These are phyloP conservation scores for Trichothecium sympodiale DNA, from an alignment of 2,329 filamentous ascomycete species.

Conservation along the genomic window DNA sequence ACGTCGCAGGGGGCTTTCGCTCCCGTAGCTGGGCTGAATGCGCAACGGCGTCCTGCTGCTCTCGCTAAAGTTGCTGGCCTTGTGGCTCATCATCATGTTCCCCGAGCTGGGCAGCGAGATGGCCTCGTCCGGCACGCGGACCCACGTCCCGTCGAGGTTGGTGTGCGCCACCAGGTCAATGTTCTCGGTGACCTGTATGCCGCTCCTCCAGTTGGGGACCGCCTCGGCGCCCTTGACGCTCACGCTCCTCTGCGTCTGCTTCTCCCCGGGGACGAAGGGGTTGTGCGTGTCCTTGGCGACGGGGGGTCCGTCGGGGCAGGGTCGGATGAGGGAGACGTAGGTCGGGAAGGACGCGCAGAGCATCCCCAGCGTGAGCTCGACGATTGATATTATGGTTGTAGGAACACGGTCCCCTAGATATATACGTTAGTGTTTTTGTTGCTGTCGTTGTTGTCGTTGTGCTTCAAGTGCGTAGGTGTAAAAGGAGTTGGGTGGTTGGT, in stretches of 20 bases:
- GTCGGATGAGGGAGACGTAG: background rate
- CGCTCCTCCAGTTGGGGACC: background rate
- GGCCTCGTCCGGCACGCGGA: background rate
- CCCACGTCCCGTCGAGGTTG: constrained; percentile 1
- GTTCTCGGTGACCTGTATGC: background rate
- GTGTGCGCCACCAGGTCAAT: background rate
- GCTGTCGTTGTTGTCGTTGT: no score
- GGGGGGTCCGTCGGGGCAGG: background rate
- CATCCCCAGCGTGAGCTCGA: constrained; percentile 1
- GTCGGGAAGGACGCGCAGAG: constrained; percentile 1
- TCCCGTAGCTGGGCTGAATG: no score
- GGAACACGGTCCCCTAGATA: background rate
- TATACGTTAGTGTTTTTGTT: no score
- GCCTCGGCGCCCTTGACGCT: background rate
- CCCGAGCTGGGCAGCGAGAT: no score
- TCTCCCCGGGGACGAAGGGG: background rate
- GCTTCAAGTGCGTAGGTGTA: no score
- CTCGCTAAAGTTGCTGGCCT: no score
- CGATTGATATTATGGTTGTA: background rate
- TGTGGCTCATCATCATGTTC: no score
- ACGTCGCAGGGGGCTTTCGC: no score
- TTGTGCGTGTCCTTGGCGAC: background rate
- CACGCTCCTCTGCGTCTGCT: background rate
- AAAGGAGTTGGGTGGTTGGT: no score
- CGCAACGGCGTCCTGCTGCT: no score